Conservation (phyloP, 2,329 filamentous ascomycete genomes). For the Colletotrichum cordylinicola region DNA sequence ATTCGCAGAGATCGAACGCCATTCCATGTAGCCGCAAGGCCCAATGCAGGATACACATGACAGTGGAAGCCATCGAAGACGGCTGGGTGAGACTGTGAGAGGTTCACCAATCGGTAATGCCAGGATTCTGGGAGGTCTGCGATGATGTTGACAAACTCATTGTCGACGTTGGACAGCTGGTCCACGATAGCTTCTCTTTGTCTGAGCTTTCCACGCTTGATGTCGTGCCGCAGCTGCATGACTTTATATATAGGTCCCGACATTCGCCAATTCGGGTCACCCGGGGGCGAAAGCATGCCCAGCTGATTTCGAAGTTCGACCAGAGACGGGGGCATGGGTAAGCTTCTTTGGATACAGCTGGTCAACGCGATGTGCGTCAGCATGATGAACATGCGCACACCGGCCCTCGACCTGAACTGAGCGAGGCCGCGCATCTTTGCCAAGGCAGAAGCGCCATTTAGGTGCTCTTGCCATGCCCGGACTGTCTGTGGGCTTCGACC, state of each 20-base stretch:
- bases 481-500: conserved; percentile 52
- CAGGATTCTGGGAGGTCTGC: conserved; percentile 43
- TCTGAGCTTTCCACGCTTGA: conserved; percentile 42
- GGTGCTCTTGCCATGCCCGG: conserved; percentile 57
- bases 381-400: conserved; percentile 60
- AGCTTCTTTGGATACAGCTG: conserved; percentile 54
- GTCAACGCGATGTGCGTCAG: conserved; percentile 56
- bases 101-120: conserved; percentile 46
- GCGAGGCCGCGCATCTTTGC: conserved; percentile 53
- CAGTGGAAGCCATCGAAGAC: conserved; percentile 44
- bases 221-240: conserved; percentile 52
- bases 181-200: conserved; percentile 40
- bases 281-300: conserved; percentile 36
- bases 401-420: conserved; percentile 51
- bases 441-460: conserved; percentile 57
- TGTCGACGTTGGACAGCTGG: conserved; percentile 44
- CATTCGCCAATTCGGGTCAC: conserved; percentile 47
- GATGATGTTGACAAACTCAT: conserved; percentile 46
- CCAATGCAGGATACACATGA: conserved; percentile 52
- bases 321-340: conserved; percentile 53
- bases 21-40: conserved; percentile 54
- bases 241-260: conserved; percentile 50
- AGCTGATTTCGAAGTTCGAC: conserved; percentile 51
- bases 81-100: conserved; percentile 43
- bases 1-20: conserved; percentile 50